These are phyloP conservation scores for Debaryomyces singareniensis DNA, from an alignment of 1,139 yeast genomes.

Conservation along the genomic window DNA sequence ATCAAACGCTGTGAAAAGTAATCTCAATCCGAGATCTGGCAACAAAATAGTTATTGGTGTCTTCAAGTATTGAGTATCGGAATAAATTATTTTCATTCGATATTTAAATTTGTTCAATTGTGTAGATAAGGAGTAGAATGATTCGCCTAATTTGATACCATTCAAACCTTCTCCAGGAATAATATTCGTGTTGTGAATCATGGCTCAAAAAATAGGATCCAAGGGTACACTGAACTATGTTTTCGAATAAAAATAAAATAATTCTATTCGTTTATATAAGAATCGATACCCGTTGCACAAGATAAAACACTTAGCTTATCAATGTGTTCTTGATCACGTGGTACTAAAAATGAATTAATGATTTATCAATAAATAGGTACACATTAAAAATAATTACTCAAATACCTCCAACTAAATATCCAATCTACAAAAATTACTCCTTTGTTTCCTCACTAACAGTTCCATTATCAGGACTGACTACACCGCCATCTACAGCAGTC, in stretches of 20 bases:
- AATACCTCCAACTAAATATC: too few relatives aligned
- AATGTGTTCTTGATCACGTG: too few relatives aligned
- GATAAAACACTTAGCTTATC: too few relatives aligned
- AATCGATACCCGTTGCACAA: too few relatives aligned
- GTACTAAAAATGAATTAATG: too few relatives aligned
- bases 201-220: too few relatives aligned
- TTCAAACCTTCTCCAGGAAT: conserved; percentile 31
- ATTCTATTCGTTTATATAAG: too few relatives aligned
- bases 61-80: conserved; percentile 17
- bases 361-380: too few relatives aligned
- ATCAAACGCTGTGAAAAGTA: conserved; percentile 34
- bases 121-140: conserved; percentile 21
- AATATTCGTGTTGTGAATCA: conserved; percentile 18
- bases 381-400: too few relatives aligned
- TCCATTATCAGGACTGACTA: conserved; percentile 16
- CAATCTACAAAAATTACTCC: too few relatives aligned
- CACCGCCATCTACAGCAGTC: conserved; percentile 15
- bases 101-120: conserved; percentile 18
- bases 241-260: too few relatives aligned
- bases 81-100: conserved; percentile 22
- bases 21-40: conserved; percentile 24
- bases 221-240: too few relatives aligned
- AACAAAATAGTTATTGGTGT: conserved; percentile 28
- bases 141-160: conserved; percentile 20
- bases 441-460: conserved; percentile 15